Percentiles rank a stretch among this genome's conserved stretches.
Conservation (phyloP, 768 basidiomycete species). For the Dictyophora rubrovolvata region DNA sequence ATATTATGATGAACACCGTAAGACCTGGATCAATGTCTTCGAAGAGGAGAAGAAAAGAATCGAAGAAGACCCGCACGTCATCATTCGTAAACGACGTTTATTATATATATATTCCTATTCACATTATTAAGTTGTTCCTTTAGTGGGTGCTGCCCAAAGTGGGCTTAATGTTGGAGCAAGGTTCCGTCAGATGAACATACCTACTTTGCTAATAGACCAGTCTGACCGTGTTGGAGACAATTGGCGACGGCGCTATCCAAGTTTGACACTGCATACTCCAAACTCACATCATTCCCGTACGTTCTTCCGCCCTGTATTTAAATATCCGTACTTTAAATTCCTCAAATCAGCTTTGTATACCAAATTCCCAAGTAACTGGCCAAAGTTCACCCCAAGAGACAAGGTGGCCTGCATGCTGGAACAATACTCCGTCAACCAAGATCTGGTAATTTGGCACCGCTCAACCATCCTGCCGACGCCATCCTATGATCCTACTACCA, state of each 20-base stretch:
- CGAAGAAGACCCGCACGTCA: constrained; percentile 15
- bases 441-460: constrained; percentile 34
- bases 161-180: constrained; percentile 34
- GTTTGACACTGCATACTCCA: constrained; percentile 30
- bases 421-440: constrained; percentile 30
- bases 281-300: constrained; percentile 3
- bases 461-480: constrained; percentile 24
- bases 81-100: constrained; percentile 13
- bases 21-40: constrained; percentile 13
- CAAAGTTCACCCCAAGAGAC: constrained; percentile 29
- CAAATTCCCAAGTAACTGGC: constrained; percentile 30
- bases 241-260: constrained; percentile 35
- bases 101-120: not conserved
- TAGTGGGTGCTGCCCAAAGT: constrained; percentile 36
- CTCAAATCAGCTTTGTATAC: constrained; percentile 28
- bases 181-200: constrained; percentile 31
- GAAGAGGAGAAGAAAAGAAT: constrained; percentile 10
- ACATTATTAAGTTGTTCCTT: no score
- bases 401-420: constrained; percentile 38
- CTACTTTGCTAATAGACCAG: constrained; percentile 28
- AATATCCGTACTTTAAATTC: not conserved
- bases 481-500: constrained; percentile 22
- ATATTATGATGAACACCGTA: constrained; percentile 12
- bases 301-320: not conserved
- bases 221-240: constrained; percentile 28